phyloP scores from a whole-genome alignment of 192 early-diverging fungal genomes.

The Gaertneriomyces sp. region DNA sequence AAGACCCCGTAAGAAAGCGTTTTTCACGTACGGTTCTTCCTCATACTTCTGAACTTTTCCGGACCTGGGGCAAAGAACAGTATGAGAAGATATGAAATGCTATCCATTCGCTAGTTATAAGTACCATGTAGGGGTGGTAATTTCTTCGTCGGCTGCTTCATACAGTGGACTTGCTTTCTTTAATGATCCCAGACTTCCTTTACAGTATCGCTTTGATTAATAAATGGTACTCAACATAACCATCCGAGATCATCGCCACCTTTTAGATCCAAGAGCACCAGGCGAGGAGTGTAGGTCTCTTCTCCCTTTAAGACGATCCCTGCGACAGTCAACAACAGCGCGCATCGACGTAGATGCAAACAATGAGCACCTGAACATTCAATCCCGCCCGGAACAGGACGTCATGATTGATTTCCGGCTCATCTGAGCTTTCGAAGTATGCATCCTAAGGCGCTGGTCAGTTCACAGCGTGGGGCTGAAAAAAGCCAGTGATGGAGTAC shows the following conservation, averaged over 20 bases:
- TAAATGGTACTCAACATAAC: not conserved
- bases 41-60: constrained; percentile 36
- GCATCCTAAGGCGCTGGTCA: not conserved
- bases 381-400: constrained; percentile 21
- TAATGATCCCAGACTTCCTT: constrained; percentile 23
- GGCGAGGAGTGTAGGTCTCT: constrained; percentile 71
- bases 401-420: constrained; percentile 16
- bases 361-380: constrained; percentile 9
- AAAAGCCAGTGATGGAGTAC: constrained; percentile 33
- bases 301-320: constrained; percentile 46
- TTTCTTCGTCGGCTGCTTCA: constrained; percentile 12
- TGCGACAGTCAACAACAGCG: too few species aligned
- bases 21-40: constrained; percentile 34
- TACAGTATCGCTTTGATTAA: constrained; percentile 11
- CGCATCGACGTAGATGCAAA: not conserved
- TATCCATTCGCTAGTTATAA: not conserved
- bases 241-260: constrained; percentile 38
- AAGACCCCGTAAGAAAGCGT: constrained; percentile 38
- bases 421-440: constrained; percentile 6
- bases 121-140: constrained; percentile 19
- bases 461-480: not conserved
- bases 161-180: constrained; percentile 26
- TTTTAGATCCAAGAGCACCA: constrained; percentile 77
- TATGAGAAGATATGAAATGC: too few species aligned
- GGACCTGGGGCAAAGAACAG: constrained; percentile 7